Evolutionary conservation across 768 basidiomycete species (phyloP).

Genomic region (Stropharia rugosoannulata): DNA sequence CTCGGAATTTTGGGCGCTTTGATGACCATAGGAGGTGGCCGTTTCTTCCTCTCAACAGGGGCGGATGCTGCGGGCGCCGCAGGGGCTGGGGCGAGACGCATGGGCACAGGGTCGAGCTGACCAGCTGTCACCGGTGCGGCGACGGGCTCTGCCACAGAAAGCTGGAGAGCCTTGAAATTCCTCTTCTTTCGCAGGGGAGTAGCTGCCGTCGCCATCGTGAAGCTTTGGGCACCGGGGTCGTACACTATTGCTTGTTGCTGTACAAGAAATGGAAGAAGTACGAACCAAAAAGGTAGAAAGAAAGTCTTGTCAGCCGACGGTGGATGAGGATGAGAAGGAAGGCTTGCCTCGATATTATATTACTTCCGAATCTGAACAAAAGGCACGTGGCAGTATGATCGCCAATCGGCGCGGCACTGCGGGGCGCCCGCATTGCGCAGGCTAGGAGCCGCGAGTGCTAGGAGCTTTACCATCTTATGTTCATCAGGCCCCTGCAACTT

Average conservation of each 20-base stretch:
- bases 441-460: too few species aligned
- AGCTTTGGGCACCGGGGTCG: not conserved
- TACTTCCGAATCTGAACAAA: constrained; percentile 23
- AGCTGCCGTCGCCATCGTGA: constrained; percentile 33
- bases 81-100: constrained; percentile 39
- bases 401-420: constrained; percentile 2
- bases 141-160: constrained; percentile 50
- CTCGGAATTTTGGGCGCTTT: constrained; percentile 66
- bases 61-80: constrained; percentile 38
- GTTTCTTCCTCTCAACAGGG: constrained; percentile 52
- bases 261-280: not conserved
- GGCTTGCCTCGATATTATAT: constrained; percentile 12
- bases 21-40: constrained; percentile 82
- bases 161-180: constrained; percentile 85
- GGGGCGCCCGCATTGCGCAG: not conserved
- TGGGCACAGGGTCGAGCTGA: constrained; percentile 41
- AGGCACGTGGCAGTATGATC: constrained; percentile 17
- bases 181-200: constrained; percentile 86
- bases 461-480: too few species aligned
- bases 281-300: constrained; percentile 2
- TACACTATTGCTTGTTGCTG: not conserved
- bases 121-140: constrained; percentile 21
- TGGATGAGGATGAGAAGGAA: constrained; percentile 19
- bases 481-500: too few species aligned
- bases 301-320: constrained; percentile 6